These are phyloP conservation scores for Fraxinus latifolia DNA, from an alignment of 305 asterid genomes.

Conservation along the genomic window DNA sequence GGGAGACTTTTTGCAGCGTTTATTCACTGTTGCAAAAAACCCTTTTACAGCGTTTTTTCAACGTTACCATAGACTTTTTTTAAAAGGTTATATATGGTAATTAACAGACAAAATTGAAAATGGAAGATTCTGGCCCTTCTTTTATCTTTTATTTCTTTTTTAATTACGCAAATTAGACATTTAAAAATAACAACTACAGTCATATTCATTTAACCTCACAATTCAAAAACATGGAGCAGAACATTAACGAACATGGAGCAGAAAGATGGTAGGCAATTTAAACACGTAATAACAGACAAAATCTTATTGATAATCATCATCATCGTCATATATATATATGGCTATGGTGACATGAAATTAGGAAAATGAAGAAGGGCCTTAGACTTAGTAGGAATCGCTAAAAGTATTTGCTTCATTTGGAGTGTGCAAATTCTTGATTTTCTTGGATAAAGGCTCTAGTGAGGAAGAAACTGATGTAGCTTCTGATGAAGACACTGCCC, in stretches of 20 bases:
- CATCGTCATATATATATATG: neutral
- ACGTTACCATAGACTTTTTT: too few relatives aligned
- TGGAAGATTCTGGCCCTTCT: neutral
- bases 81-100: too few relatives aligned
- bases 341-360: neutral
- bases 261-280: slow-evolving; percentile 47
- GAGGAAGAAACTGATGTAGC: slow-evolving; percentile 54
- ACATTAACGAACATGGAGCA: neutral
- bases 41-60: too few relatives aligned
- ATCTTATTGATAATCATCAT: neutral
- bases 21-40: too few relatives aligned
- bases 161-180: neutral
- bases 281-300: slow-evolving; percentile 23
- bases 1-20: too few relatives aligned
- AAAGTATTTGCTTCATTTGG: slow-evolving; percentile 4
- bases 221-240: slow-evolving; percentile 1
- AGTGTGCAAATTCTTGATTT: slow-evolving; percentile 27
- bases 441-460: slow-evolving; percentile 60
- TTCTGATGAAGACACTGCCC: slow-evolving; percentile 39
- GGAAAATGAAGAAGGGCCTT: slow-evolving; percentile 11
- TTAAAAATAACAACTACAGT: neutral
- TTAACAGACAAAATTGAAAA: too few relatives aligned
- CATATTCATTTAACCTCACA: neutral
- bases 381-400: neutral
- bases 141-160: neutral